Conservation (phyloP, 2,329 filamentous ascomycete species). For the Ilyonectria mors-panacis region DNA sequence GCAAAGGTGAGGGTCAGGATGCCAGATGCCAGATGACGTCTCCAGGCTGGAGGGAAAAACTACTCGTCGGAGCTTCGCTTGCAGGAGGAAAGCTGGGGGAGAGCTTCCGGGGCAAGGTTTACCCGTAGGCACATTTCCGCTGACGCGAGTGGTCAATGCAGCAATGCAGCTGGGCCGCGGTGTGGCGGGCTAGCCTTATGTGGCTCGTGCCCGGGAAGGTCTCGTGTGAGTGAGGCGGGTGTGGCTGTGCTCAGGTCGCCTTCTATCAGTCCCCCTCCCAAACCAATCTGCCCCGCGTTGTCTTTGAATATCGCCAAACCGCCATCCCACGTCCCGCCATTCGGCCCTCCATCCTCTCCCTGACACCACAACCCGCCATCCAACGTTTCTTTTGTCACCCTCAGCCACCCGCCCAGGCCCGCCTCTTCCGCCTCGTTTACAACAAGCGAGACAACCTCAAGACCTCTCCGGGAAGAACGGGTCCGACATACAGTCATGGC, state of each 20-base stretch:
- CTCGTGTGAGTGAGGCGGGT: not conserved
- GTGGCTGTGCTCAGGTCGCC: conserved; percentile 22
- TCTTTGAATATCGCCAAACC: conserved; percentile 27
- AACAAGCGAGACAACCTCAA: not conserved
- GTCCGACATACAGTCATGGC: conserved; percentile 51
- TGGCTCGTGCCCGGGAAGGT: conserved; percentile 4
- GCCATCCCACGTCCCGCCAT: conserved; percentile 8
- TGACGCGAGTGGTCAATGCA: conserved; percentile 28
- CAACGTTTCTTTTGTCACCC: conserved; percentile 9
- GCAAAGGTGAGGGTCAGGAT: conserved; percentile 25
- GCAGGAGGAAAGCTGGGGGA: conserved; percentile 25
- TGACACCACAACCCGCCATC: conserved; percentile 8
- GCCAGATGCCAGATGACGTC: conserved; percentile 45
- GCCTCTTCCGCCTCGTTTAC: not conserved
- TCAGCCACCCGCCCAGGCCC: not conserved
- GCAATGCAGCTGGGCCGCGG: not conserved
- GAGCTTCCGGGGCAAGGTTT: conserved; percentile 30
- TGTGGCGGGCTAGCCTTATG: conserved; percentile 17
- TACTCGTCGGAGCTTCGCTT: conserved; percentile 22
- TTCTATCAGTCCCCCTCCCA: conserved; percentile 17
- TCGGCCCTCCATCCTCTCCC: not conserved
- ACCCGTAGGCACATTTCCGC: conserved; percentile 21
- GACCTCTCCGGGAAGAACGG: not conserved
- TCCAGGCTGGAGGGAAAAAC: conserved; percentile 40
- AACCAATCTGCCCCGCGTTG: conserved; percentile 38